Evolutionary conservation across 2,329 filamentous ascomycete species (phyloP).

Genomic region (Sporothrix brasiliensis): DNA sequence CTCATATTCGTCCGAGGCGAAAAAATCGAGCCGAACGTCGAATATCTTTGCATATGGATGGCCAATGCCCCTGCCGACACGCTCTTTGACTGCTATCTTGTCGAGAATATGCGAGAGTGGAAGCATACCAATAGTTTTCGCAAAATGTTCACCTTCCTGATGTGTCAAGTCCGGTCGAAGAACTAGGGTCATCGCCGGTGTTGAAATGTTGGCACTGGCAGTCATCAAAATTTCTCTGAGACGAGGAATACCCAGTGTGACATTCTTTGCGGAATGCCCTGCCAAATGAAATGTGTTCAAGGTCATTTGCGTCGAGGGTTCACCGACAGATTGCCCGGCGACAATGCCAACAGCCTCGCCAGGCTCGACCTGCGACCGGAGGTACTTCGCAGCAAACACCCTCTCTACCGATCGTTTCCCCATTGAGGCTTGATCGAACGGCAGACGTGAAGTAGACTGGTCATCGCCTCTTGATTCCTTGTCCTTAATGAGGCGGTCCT

Average conservation of each 20-base stretch:
- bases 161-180: conserved; percentile 71
- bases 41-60: conserved; percentile 79
- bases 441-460: background rate
- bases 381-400: conserved; percentile 88
- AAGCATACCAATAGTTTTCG: conserved; percentile 87
- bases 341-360: conserved; percentile 97
- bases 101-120: conserved; percentile 84
- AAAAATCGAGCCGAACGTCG: conserved; percentile 79
- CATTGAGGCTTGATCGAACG: conserved; percentile 46
- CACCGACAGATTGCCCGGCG: conserved; percentile 93
- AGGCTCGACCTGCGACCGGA: conserved; percentile 88
- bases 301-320: conserved; percentile 99
- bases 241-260: conserved; percentile 96
- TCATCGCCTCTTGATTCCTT: conserved; percentile 48
- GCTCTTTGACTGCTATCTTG: conserved; percentile 77
- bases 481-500: conserved; percentile 60
- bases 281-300: conserved; percentile 99
- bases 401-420: conserved; percentile 77
- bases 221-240: conserved; percentile 98
- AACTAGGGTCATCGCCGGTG: conserved; percentile 84
- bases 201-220: conserved; percentile 84
- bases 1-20: conserved; percentile 79
- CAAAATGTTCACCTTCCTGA: conserved; percentile 74
- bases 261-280: conserved; percentile 97
- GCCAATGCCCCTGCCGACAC: conserved; percentile 69